A percentile compares a stretch with the other conserved stretches of the same genome.
phyloP scores from a whole-genome alignment of 2,329 filamentous ascomycete species.

The Neophaeococcomyces mojaviensis region DNA sequence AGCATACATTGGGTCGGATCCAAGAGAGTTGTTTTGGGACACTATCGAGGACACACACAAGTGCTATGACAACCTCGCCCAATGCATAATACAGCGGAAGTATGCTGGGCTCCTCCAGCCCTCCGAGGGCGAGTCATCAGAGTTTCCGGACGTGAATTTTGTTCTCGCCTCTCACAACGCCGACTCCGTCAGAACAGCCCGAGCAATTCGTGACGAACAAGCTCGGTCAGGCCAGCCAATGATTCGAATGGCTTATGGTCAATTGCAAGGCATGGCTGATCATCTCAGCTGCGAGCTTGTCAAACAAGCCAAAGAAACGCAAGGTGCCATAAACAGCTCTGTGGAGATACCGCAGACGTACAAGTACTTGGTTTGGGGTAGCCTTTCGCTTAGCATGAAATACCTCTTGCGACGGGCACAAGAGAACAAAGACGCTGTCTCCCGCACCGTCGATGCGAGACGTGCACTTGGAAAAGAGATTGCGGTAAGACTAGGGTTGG shows the following conservation, averaged over 20 bases:
- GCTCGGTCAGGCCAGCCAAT: conserved; percentile 31
- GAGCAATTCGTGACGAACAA: conserved; percentile 42
- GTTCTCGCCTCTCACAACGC: conserved; percentile 80
- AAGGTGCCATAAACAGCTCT: conserved; percentile 25
- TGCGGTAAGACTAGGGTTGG: conserved; percentile 28
- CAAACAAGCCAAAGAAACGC: conserved; percentile 35
- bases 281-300: conserved; percentile 51
- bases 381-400: conserved; percentile 67
- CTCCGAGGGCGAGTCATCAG: conserved; percentile 30
- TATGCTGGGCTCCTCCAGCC: conserved; percentile 51
- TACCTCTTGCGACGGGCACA: conserved; percentile 55
- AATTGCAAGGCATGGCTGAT: conserved; percentile 56
- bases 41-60: conserved; percentile 64
- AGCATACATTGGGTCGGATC: conserved; percentile 64
- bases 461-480: conserved; percentile 46
- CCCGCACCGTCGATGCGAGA: conserved; percentile 46
- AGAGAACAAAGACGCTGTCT: conserved; percentile 56
- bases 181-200: conserved; percentile 54
- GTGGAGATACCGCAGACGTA: conserved; percentile 42
- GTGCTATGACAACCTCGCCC: conserved; percentile 65
- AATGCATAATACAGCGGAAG: conserved; percentile 56
- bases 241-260: conserved; percentile 47
- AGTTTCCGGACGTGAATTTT: conserved; percentile 54
- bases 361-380: conserved; percentile 53
- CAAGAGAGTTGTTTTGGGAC: conserved; percentile 62